A percentile compares a stretch with the other conserved stretches of the same genome.
Conservation (phyloP, 2,329 filamentous ascomycete species). For the Stemphylium beticola region DNA sequence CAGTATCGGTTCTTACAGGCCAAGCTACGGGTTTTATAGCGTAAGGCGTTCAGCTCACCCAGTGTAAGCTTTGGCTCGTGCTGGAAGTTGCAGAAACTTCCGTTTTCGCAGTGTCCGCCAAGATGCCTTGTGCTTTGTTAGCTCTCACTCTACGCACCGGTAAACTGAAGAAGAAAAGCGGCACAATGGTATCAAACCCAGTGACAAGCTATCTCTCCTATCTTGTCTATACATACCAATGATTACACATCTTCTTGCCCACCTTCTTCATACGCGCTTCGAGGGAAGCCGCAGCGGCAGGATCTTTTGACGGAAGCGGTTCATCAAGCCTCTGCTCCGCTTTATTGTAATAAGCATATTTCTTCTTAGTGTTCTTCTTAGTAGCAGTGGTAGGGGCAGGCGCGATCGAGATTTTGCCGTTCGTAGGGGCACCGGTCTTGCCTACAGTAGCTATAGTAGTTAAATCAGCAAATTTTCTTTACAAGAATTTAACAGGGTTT, state of each 20-base stretch:
- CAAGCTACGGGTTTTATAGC: constrained; percentile 51
- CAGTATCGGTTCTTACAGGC: constrained; percentile 49
- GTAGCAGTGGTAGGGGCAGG: constrained; percentile 15
- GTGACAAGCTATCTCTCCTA: too few relatives aligned
- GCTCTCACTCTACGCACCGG: background rate
- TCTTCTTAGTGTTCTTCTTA: constrained; percentile 34
- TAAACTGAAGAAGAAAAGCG: too few relatives aligned
- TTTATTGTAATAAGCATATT: constrained; percentile 52
- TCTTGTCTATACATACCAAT: constrained; percentile 19
- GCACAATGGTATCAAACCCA: too few relatives aligned
- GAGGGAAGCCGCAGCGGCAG: constrained; percentile 29
- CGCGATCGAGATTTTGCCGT: constrained; percentile 50
- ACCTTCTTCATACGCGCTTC: constrained; percentile 39
- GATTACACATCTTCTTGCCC: constrained; percentile 45
- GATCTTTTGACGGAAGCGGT: constrained; percentile 43
- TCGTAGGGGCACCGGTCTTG: constrained; percentile 37
- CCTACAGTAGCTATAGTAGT: constrained; percentile 51
- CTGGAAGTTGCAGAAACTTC: constrained; percentile 51
- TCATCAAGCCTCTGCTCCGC: constrained; percentile 52
- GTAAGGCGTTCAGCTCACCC: constrained; percentile 49
- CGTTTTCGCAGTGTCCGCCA: constrained; percentile 48
- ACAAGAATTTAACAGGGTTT: background rate
- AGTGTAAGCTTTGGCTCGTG: constrained; percentile 50
- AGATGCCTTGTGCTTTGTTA: constrained; percentile 26
- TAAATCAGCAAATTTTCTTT: constrained; percentile 6